Conservation (phyloP, 345 rosid genomes). For the Adansonia digitata region DNA sequence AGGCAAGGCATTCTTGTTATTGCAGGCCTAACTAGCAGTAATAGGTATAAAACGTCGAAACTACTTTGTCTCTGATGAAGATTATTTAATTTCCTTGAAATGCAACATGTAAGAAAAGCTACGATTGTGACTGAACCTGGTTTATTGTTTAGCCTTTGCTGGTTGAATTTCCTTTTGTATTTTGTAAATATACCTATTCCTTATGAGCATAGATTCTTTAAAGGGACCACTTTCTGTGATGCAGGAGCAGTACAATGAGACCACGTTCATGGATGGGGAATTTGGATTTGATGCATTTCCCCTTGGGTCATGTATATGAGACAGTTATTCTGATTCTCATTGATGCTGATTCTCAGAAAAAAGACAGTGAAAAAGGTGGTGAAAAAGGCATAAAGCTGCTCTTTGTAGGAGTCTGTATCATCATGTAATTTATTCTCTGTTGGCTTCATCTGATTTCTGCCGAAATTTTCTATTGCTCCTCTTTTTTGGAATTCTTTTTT, state of each 20-base stretch:
- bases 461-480: constrained; percentile 11
- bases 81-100: neutral
- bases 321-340: constrained; percentile 2
- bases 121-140: neutral
- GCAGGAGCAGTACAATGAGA: constrained; percentile 51
- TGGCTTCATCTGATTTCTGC: constrained; percentile 15
- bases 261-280: constrained; percentile 45
- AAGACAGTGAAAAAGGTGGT: constrained; percentile 2
- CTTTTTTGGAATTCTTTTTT: constrained; percentile 4
- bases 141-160: neutral
- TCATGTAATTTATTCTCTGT: constrained; percentile 8
- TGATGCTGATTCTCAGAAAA: constrained; percentile 9
- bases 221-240: neutral
- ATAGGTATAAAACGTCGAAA: neutral
- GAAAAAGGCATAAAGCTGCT: constrained; percentile 10
- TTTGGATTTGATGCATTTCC: constrained; percentile 47
- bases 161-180: neutral
- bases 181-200: neutral
- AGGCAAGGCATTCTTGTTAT: neutral
- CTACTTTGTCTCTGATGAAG: neutral
- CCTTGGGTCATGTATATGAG: constrained; percentile 46
- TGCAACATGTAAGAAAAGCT: neutral
- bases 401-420: constrained; percentile 9
- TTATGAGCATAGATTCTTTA: neutral
- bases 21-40: neutral